Evolutionary conservation across 2,329 filamentous ascomycete genomes (phyloP).

Genomic region (Colletotrichum neosansevieriae): DNA sequence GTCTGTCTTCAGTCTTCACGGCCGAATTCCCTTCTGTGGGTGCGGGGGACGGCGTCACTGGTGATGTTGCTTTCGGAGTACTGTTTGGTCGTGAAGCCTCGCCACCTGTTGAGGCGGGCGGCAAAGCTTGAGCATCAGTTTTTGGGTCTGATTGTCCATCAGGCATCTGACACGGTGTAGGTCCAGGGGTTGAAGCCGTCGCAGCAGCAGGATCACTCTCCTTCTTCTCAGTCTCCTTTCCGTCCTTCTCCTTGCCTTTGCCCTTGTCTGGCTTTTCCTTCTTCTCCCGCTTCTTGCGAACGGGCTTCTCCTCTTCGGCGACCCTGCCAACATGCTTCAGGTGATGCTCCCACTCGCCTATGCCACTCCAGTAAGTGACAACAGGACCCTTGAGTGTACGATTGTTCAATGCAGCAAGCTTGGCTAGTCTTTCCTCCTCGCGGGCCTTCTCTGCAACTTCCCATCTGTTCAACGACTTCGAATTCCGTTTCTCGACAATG

Average conservation of each 20-base stretch:
- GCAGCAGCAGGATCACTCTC: slow-evolving; percentile 35
- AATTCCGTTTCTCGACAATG: slow-evolving; percentile 85
- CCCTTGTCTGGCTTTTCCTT: slow-evolving; percentile 55
- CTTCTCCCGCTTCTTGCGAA: slow-evolving; percentile 67
- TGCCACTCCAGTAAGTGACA: slow-evolving; percentile 93
- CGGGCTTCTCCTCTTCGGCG: slow-evolving; percentile 70
- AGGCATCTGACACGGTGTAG: slow-evolving; percentile 6
- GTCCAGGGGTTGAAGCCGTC: slow-evolving; percentile 20
- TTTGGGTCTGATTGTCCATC: slow-evolving; percentile 8
- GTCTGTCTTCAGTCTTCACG: slow-evolving; percentile 32
- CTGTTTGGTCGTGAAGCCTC: slow-evolving; percentile 4
- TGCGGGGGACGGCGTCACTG: not conserved
- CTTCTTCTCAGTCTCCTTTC: slow-evolving; percentile 40
- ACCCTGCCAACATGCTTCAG: slow-evolving; percentile 78
- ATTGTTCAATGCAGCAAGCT: slow-evolving; percentile 88
- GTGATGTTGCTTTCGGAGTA: slow-evolving; percentile 2
- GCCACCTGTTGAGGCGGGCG: slow-evolving; percentile 4
- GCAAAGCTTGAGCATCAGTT: not conserved
- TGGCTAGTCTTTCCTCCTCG: slow-evolving; percentile 84
- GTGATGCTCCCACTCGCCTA: slow-evolving; percentile 83
- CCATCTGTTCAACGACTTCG: slow-evolving; percentile 92
- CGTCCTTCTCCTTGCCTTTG: slow-evolving; percentile 47
- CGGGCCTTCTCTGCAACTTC: slow-evolving; percentile 92
- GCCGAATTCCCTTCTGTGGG: not conserved
- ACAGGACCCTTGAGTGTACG: slow-evolving; percentile 89